Base-by-base conservation (phyloP, 768 basidiomycete species). In the Leucocoprinus sp. region DNA sequence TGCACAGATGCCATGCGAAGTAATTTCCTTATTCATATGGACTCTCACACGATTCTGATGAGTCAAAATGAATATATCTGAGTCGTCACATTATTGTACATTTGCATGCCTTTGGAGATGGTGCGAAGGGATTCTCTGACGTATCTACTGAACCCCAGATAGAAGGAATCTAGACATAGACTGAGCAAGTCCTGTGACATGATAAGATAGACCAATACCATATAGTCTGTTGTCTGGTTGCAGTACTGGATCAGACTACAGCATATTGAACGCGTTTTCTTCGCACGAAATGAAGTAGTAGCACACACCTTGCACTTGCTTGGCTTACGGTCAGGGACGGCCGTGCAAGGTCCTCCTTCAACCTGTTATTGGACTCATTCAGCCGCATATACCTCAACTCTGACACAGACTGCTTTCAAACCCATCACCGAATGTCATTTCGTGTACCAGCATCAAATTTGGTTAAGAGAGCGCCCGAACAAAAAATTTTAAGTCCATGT, bases 311-410 rank as follows among this genome's bases (percentile, higher is more conserved):
- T 54, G 84, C 72, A 58, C 82, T 85, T 29, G 93, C 93, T 65
- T 96, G 92, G 59, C 90, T 93, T 51, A 97, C 87, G 54, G 84
- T 71, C 57, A 93, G 80, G 58, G 93, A 73, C n/a, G 91, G 90
- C 54, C 93, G 69, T 35, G 83, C 80, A 50, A 97, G 68, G 64
- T 97, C 93, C 60, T 96, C 93, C 57, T 83, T 72, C 59, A 96
- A 64, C 52, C 93, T 76, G 62, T 88, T 83, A 59, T 95, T 97
- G 68, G 96, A 92, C 67, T 97, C 93, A 41, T 84, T 87, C 60
- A 97, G 70, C 31, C 93, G 75, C 28, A 93, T 80, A 52, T 96
- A 82, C 77, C 95, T 96, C 60, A 96, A 85, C 76, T 96, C 93
- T 40, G 88, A 89, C 91, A 97, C 95, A 57, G 90, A 89, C 76